Evolutionary conservation across 345 rosid species (phyloP).

Genomic region (Rhodamnia rubescens): DNA sequence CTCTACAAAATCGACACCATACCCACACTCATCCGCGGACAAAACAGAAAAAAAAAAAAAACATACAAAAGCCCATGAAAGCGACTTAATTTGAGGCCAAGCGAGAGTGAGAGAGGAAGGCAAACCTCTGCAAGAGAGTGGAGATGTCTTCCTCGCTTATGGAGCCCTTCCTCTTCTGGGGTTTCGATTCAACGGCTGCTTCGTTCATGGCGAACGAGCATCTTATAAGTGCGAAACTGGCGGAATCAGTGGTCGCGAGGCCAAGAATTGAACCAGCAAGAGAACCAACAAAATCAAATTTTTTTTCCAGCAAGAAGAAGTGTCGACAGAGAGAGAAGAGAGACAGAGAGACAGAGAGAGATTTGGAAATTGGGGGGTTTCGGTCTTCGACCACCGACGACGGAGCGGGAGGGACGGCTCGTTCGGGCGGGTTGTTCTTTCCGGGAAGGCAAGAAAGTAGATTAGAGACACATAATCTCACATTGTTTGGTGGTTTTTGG

Average conservation of each 20-base stretch:
- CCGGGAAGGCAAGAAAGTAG: neutral
- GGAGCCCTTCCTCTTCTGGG: constrained; percentile 22
- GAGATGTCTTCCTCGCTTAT: constrained; percentile 65
- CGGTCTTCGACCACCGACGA: neutral
- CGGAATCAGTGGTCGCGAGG: neutral
- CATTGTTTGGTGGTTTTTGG: neutral
- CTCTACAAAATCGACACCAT: neutral
- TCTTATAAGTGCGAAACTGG: neutral
- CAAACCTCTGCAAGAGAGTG: constrained; percentile 55
- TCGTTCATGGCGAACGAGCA: neutral
- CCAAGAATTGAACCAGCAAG: neutral
- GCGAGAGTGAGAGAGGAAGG: neutral
- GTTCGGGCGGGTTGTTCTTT: neutral
- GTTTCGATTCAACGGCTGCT: neutral
- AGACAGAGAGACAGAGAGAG: too few relatives aligned
- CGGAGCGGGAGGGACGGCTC: neutral
- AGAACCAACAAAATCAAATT: neutral
- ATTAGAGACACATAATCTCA: neutral
- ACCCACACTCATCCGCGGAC: neutral
- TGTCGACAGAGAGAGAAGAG: neutral
- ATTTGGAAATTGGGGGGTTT: neutral
- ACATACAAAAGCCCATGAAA: neutral
- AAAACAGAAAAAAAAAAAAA: neutral
- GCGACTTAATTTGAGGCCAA: neutral
- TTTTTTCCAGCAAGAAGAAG: neutral